A percentile compares a stretch with the other conserved stretches of the same genome.
phyloP scores from a whole-genome alignment of 176 grass and related monocot genomes.

The bread wheat (Triticum aestivum) region IWGSC_CS_RefSeq_v2.1 NC_057794.1:328593569-328594068 shows the following conservation, averaged over 20 bases:
- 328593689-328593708: neutral
- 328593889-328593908: constrained; percentile 3
- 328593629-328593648: constrained; percentile 9
- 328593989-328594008: neutral
- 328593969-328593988: neutral
- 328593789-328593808: neutral
- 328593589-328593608: constrained; percentile 13
- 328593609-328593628: constrained; percentile 11
- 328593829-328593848: neutral
- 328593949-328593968: neutral
- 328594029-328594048: constrained; percentile 72
- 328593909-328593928: neutral
- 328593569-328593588: constrained; percentile 34
- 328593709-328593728: neutral
- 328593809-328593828: neutral
- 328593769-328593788: neutral
- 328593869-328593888: neutral
- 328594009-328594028: constrained; percentile 45
- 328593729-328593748: neutral
- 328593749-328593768: neutral
- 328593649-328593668: constrained; percentile 17
- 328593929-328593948: neutral
- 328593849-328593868: neutral
- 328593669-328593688: neutral
- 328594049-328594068: constrained; percentile 93